Evolutionary conservation across 176 grass and related monocot genomes (phyloP), one percentile per base, ranked within the genome.

Genomic region (Leersia perrieri): DNA sequence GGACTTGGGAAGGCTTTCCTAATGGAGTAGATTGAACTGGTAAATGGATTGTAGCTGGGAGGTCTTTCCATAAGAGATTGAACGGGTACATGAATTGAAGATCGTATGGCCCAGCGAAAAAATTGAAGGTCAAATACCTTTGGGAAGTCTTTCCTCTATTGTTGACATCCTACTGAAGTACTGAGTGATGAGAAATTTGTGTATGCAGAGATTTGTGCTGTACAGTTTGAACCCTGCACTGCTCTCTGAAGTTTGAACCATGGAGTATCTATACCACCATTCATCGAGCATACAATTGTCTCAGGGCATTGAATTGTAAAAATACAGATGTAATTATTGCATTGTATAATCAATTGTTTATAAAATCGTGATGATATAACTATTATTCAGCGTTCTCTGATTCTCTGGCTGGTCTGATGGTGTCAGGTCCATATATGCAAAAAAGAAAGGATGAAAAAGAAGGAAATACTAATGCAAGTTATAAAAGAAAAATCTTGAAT

Each of bases 301-400:
- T 84, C 18, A 20, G 0, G 18, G 7, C n/a, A 75, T 57, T 29
- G 28, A 20, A 34, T 58, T 41, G 16, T 29, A 20, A 57, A 40
- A 16, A 22, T 75, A 45, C 68, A 72, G 11, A 14, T 32, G 61
- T 25, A 49, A 30, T 68, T 60, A 40, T 60, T 28, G 5, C 25
- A 39, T 40, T 75, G 61, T 25, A 38, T 70, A 61, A 51, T 74
- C 79, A n/a, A 14, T 66, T 73, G 10, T 66, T 44, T 78, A 10
- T 28, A 26, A 74, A 20, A 58, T 41, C 9, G 35, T 64, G 0
- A 33, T 60, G 58, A 33, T n/a, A n/a, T n/a, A n/a, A 11, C 15
- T 73, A 47, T 40, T 60, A n/a, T n/a, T n/a, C n/a, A 0, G 22
- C n/a, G 11, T 63, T 14, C 16, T 31, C 10, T 40, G 23, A 29